Base-by-base conservation (phyloP, 2,329 filamentous ascomycete genomes). In the Talaromyces sp. region DNA sequence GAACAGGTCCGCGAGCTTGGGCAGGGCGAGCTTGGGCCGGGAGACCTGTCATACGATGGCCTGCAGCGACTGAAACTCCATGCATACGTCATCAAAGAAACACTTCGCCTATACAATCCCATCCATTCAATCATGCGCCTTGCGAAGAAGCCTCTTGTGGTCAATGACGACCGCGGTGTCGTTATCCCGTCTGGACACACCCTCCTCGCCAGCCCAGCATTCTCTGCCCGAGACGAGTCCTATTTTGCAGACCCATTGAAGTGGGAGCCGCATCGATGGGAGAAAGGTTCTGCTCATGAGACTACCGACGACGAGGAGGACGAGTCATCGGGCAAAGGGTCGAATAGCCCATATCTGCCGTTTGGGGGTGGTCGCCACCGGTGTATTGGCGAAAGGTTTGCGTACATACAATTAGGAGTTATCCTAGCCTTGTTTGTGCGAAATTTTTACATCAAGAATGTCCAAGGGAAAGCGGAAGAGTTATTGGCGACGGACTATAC, bases 361-460 rank as follows among this genome's bases (percentile, higher is more conserved):
- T 98, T 98, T 72, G 93, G 93, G 61, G 93, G 93, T 31, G 93
- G 93, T 49, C 84, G 93, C 67, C 93, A 98, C 78, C 84, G 93
- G 66, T 98, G 93, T 78, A 97, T 98, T 71, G 93, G 93, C 66
- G 93, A 98, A 82, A 91, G 96, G 71, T 98, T 97, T 75, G 93
- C 93, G 67, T 96, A 96, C 73, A 83, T 96, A 61, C 93, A 98
- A 78, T 81, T 98, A 64, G 89, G 93, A 73, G 92, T 91, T 51
- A 96, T 98, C 66, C 80, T 88, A 13, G 91, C 88, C 56, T 87
- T 86, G 61, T 79, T 93, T 65, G 89, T 96, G 46, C 84, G 91
- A 55, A 74, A 86, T 58, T 90, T 96, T 80, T 93, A 91, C 79
- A 85, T 96, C 73, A 82, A 83, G 70, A 96, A 91, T 68, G 74